These are phyloP conservation scores for Plasmodium berghei DNA, from an alignment of 169 alveolate genomes.

Conservation along the genomic window DNA sequence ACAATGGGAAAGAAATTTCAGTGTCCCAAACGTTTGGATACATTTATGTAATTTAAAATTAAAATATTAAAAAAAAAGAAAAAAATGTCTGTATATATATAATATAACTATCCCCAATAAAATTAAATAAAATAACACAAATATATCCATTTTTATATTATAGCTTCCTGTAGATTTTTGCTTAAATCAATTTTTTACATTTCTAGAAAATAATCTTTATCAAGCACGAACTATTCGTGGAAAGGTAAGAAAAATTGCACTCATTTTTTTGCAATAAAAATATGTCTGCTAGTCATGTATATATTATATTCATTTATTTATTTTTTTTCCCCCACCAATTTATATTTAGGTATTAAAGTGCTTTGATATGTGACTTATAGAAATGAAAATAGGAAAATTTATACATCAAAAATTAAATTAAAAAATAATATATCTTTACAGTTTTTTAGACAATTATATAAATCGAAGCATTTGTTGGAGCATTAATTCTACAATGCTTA, in stretches of 20 bases:
- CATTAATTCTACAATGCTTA: neutral
- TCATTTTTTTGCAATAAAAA: too few species aligned
- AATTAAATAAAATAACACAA: too few species aligned
- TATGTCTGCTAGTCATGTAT: too few species aligned
- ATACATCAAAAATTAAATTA: neutral
- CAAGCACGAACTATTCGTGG: conserved; percentile 39
- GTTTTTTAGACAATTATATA: neutral
- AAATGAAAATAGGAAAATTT: neutral
- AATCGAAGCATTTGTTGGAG: too few species aligned
- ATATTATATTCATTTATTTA: neutral
- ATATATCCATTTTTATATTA: conserved; percentile 9
- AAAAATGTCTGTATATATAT: neutral
- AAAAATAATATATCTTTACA: conserved; percentile 6
- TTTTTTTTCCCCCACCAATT: neutral
- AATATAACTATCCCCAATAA: neutral
- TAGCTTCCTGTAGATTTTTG: conserved; percentile 70
- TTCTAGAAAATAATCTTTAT: conserved; percentile 49
- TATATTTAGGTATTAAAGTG: conserved; percentile 16
- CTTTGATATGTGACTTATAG: conserved; percentile 23
- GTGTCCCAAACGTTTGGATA: conserved; percentile 70
- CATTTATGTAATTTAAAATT: conserved; percentile 44
- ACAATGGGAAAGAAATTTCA: conserved; percentile 5
- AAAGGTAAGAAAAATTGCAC: conserved; percentile 22
- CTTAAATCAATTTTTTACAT: conserved; percentile 35
- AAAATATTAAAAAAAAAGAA: neutral